Base-by-base conservation (phyloP, 805 yeast species). In the Saturnispora halmiae region DNA sequence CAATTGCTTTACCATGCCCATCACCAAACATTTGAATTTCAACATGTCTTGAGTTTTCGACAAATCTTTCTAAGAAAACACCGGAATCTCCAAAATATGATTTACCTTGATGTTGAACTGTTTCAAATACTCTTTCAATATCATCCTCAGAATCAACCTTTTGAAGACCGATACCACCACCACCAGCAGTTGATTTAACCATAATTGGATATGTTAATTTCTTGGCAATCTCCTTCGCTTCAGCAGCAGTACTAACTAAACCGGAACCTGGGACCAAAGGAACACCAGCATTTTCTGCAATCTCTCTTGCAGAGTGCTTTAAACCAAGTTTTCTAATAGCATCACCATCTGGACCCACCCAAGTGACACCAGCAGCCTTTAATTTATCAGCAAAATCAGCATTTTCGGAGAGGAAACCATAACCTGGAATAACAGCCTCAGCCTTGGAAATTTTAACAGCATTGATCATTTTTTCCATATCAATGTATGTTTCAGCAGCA, bases 191-290 rank as follows among this genome's bases (percentile, higher is more conserved):
- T 20, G 95, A 82, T 63, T 90, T 90, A 38, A 92, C 84, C 97
- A 90, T 90, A 26, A 90, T 76, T 22, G 97, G 97, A 53, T 85
- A 92, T 43, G 73, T 82, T 38, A 90, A 67, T 52, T 73, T 65
- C 14, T 74, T 77, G 13, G 96, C 97, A 47, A 80, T 73, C 45
- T 65, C 70, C 43, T 69, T 67, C 3, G 97, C 97, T 53, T 83
- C 95, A 9, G 71, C 71, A 10, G 88, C 70, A 46, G 75, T 65
- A 2, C 73, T 65, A 28, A 90, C 78, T 50, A 92, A 69, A 7
- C 86, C 94, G 13, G 96, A 83, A 37, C 98, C 98, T n/a, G 98
- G 97, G 44, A 88, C 96, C 44, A 92, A 69, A 5, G 98, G 98
- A 38, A 90, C 97, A 33, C 80, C 79, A n/a, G 97, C 97, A 35